These are phyloP conservation scores for Neonectria hederae DNA, from an alignment of 2,329 filamentous ascomycete genomes.

Conservation along the genomic window DNA sequence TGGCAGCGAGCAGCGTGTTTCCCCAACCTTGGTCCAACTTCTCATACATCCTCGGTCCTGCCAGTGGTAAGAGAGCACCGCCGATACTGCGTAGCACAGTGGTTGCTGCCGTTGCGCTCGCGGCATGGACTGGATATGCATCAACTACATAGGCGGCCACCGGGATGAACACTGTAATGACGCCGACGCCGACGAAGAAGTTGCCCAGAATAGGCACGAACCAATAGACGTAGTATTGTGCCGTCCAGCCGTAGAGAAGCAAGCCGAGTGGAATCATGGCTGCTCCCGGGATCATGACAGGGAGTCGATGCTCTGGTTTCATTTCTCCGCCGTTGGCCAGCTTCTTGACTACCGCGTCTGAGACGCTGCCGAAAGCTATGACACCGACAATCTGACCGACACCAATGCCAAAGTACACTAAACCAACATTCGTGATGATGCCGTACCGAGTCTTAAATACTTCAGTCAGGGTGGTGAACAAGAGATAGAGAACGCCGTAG, in stretches of 20 bases:
- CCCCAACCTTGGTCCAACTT: conserved; percentile 28
- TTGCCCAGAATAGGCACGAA: conserved; percentile 61
- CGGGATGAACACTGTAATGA: conserved; percentile 53
- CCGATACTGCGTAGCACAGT: conserved; percentile 29
- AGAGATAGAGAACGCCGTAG: conserved; percentile 63
- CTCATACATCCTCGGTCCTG: conserved; percentile 27
- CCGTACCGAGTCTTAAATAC: conserved; percentile 54
- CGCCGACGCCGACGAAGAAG: conserved; percentile 50
- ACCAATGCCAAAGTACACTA: conserved; percentile 61
- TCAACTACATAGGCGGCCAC: conserved; percentile 51
- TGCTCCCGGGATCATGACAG: conserved; percentile 29
- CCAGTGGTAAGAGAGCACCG: conserved; percentile 27
- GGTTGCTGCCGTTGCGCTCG: conserved; percentile 30
- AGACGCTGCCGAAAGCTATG: conserved; percentile 17
- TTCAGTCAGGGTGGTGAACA: conserved; percentile 63
- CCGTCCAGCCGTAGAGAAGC: conserved; percentile 43
- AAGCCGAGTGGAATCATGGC: conserved; percentile 35
- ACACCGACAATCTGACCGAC: conserved; percentile 35
- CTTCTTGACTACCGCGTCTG: conserved; percentile 21
- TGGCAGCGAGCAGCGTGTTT: conserved; percentile 27
- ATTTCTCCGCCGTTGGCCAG: conserved; percentile 23
- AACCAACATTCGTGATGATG: conserved; percentile 40
- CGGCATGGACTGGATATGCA: conserved; percentile 30
- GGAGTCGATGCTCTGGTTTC: conserved; percentile 35
- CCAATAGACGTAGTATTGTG: conserved; percentile 61